phyloP scores from a whole-genome alignment of 1,284 basidiomycete genomes.

The Cerrena zonata region DNA sequence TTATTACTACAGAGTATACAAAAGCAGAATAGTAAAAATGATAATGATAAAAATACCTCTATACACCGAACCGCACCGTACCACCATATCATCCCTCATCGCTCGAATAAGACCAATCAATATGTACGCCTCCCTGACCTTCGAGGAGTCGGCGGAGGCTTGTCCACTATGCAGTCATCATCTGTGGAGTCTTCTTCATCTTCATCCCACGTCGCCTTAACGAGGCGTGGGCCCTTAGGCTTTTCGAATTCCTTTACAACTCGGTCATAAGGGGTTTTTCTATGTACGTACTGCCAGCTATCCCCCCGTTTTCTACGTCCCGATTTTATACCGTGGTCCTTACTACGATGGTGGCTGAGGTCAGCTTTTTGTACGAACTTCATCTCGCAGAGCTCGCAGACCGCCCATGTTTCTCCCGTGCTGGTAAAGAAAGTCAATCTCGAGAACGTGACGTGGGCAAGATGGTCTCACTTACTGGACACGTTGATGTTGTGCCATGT shows the following conservation, averaged over 20 bases:
- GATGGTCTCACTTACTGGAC: background rate
- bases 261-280: too few species aligned
- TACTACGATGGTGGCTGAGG: background rate
- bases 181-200: background rate
- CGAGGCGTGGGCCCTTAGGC: background rate
- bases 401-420: background rate
- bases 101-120: too few species aligned
- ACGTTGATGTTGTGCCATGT: background rate
- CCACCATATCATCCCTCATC: too few species aligned
- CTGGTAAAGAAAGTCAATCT: background rate
- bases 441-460: background rate
- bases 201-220: background rate
- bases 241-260: background rate
- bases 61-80: too few species aligned
- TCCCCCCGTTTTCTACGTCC: background rate
- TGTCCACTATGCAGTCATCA: background rate
- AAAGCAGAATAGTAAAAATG: too few species aligned
- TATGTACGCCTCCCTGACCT: too few species aligned
- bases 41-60: too few species aligned
- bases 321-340: background rate
- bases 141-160: too few species aligned
- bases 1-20: too few species aligned
- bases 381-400: background rate
- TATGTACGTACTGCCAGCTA: background rate
- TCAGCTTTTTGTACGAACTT: background rate